phyloP scores from a whole-genome alignment of 768 basidiomycete genomes.

The Boletus rubescentipes region DNA sequence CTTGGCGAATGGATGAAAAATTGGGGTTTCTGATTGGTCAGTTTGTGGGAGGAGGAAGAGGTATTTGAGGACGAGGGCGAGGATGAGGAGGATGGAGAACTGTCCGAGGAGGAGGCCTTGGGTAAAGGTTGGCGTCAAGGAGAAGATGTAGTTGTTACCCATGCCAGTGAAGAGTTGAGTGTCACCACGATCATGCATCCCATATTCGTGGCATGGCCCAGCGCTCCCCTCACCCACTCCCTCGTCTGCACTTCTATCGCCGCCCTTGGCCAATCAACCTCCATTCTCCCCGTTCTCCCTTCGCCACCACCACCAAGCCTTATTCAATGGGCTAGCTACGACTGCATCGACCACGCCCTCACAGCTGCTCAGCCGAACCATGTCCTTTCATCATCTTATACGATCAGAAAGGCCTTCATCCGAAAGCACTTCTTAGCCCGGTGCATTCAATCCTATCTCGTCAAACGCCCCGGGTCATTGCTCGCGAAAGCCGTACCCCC shows the following conservation, averaged over 20 bases:
- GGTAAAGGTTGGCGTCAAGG: slow-evolving; percentile 87
- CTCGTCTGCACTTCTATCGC: slow-evolving; percentile 47
- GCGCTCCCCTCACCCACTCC: slow-evolving; percentile 51
- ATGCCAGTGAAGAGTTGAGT: slow-evolving; percentile 11
- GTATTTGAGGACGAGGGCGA: slow-evolving; percentile 85
- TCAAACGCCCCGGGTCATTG: slow-evolving; percentile 62
- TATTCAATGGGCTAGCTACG: slow-evolving; percentile 88
- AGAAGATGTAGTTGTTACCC: slow-evolving; percentile 58
- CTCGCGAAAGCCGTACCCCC: slow-evolving; percentile 59
- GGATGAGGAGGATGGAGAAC: slow-evolving; percentile 77
- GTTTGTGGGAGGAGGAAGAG: slow-evolving; percentile 86
- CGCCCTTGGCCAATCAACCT: slow-evolving; percentile 27
- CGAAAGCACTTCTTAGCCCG: slow-evolving; percentile 90
- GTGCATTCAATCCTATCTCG: slow-evolving; percentile 66
- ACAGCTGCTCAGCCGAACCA: slow-evolving; percentile 49
- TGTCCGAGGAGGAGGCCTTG: slow-evolving; percentile 94
- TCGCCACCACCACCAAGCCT: slow-evolving; percentile 30
- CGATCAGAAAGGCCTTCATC: slow-evolving; percentile 89
- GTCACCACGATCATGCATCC: slow-evolving; percentile 8
- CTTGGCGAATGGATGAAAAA: slow-evolving; percentile 60
- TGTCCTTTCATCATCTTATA: slow-evolving; percentile 78
- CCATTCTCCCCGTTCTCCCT: slow-evolving; percentile 30
- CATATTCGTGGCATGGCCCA: slow-evolving; percentile 53
- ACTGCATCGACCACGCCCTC: slow-evolving; percentile 76
- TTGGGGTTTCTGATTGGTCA: slow-evolving; percentile 51